Evolutionary conservation across 169 alveolate species (phyloP), one percentile per base, ranked within the genome.

Genomic region (Plasmodium reichenowi): DNA sequence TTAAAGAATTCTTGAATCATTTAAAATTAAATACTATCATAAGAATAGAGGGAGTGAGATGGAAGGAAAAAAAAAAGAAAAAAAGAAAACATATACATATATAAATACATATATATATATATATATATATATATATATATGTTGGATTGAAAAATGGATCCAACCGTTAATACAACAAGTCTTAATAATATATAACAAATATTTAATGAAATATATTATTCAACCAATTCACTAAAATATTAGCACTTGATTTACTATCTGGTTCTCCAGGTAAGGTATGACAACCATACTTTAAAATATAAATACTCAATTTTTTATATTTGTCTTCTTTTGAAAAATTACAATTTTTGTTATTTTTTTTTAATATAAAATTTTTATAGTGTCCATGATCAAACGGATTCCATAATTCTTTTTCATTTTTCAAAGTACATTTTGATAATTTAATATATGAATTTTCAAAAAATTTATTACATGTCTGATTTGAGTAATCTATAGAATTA

Each of bases 201-300:
- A 22, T n/a, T 73, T 63, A 73, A 32, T 50, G 43, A 43, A 58
- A 59, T 74, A 45, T 74, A 9, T 67, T 26, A 66, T 76, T 76
- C 1, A 76, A 47, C 88, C 88, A 76, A 5, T 76, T 75, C 4
- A 76, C 70, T 22, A 76, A 70, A 54, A 76, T 29, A 17, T 71
- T 47, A 13, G 29, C 47, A 9, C 76, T 76, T 20, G 45, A 50
- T 22, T 54, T 67, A 10, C 71, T 48, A 17, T 76, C 10, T 10
- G 88, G 88, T 54, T 76, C 88, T 26, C 74, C 76, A 13, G 88
- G 88, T 48, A 76, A 59, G 22, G 88, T 64, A 15, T 76, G 88
- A 58, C 66, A 64, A 17, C 88, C 88, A 45, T 76, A 76, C 12
- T 64, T 76, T 38, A 76, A 76, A 76, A 76, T 76, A 56, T 76